phyloP scores from a whole-genome alignment of 2,329 filamentous ascomycete species.

The Xylaria polymorpha region DNA sequence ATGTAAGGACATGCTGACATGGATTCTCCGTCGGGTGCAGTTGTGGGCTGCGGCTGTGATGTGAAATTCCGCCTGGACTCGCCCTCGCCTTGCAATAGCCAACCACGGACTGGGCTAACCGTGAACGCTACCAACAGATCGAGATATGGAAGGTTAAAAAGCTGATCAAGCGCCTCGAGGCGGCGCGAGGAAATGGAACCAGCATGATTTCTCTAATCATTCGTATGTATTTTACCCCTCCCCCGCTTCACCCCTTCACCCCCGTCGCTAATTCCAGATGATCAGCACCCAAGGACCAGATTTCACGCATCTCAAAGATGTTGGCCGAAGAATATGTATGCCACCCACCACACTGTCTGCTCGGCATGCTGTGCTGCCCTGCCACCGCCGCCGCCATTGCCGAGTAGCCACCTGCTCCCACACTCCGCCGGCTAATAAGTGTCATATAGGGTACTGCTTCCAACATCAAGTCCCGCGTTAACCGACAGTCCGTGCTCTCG shows the following conservation, averaged over 20 bases:
- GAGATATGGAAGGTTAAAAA: slow-evolving; percentile 99
- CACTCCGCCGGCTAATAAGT: slow-evolving; percentile 42
- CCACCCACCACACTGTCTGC: neutral
- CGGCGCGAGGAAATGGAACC: slow-evolving; percentile 96
- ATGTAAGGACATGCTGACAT: slow-evolving; percentile 63
- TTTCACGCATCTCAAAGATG: slow-evolving; percentile 97
- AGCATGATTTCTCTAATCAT: slow-evolving; percentile 99
- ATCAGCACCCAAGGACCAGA: slow-evolving; percentile 98
- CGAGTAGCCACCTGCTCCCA: slow-evolving; percentile 13
- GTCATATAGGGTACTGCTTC: slow-evolving; percentile 85
- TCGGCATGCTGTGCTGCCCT: neutral
- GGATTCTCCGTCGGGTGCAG: neutral
- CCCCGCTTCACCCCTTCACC: slow-evolving; percentile 41
- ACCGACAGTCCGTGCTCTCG: slow-evolving; percentile 95
- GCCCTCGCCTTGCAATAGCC: slow-evolving; percentile 34
- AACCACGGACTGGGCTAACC: slow-evolving; percentile 39
- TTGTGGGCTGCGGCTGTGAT: slow-evolving; percentile 32
- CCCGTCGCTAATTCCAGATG: slow-evolving; percentile 53
- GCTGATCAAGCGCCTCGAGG: slow-evolving; percentile 97
- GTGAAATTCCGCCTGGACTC: slow-evolving; percentile 17
- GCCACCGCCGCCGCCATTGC: neutral
- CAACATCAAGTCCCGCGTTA: slow-evolving; percentile 99
- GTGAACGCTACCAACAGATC: slow-evolving; percentile 60
- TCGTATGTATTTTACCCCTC: slow-evolving; percentile 68
- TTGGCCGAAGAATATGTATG: slow-evolving; percentile 99